phyloP scores from a whole-genome alignment of 257 asterid species.

The Solanum neorickii region DNA sequence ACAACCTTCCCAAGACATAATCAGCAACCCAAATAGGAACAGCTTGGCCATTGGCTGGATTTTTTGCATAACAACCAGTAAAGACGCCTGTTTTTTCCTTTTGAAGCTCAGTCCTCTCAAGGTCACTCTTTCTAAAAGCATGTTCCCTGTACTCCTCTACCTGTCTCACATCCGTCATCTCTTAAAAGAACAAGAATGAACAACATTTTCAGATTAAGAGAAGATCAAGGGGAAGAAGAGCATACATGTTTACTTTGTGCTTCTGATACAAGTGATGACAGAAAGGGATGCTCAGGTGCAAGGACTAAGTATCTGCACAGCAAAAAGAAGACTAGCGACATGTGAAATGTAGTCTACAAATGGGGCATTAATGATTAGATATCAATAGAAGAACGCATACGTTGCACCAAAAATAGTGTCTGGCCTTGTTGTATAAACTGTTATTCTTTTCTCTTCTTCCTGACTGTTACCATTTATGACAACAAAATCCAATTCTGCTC shows the following conservation, averaged over 20 bases:
- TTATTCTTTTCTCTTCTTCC: constrained; percentile 42
- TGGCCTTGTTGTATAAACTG: constrained; percentile 91
- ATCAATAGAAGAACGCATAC: constrained; percentile 26
- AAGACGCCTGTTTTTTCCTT: constrained; percentile 93
- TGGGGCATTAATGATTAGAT: not conserved
- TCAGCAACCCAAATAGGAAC: constrained; percentile 98
- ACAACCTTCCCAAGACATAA: constrained; percentile 91
- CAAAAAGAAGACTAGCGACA: not conserved
- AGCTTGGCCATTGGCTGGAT: constrained; percentile 71
- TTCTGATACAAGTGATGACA: constrained; percentile 58
- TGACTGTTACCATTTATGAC: constrained; percentile 30
- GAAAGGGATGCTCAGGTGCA: constrained; percentile 78
- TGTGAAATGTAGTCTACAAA: not conserved
- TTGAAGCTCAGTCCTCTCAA: constrained; percentile 96
- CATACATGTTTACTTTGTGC: constrained; percentile 60
- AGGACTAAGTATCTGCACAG: constrained; percentile 69
- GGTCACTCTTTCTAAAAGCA: constrained; percentile 90
- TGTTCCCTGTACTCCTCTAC: constrained; percentile 80
- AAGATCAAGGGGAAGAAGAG: not conserved
- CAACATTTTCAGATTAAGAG: not conserved
- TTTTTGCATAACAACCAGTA: constrained; percentile 84
- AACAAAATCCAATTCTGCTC: constrained; percentile 77
- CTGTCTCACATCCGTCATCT: constrained; percentile 25
- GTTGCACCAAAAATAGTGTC: constrained; percentile 98
- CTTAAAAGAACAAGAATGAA: not conserved